A percentile compares a stretch with the other conserved stretches of the same genome.
Conservation (phyloP, 2,329 filamentous ascomycete species). For the Stagonosporopsis chrysanthemi region DNA sequence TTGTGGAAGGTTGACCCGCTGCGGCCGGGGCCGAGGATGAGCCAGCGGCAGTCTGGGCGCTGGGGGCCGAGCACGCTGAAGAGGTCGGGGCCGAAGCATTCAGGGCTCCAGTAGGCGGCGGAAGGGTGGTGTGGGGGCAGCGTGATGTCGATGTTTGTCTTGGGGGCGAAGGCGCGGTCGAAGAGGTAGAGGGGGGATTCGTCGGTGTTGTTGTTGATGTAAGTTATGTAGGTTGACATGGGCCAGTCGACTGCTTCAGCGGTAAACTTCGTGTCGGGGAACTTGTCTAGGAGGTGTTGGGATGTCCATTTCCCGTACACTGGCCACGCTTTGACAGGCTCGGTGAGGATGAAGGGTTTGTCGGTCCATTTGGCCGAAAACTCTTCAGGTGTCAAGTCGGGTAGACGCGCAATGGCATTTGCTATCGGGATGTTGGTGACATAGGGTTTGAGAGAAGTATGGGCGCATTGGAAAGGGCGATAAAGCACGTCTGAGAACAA, state of each 20-base stretch:
- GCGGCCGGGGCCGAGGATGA: slow-evolving; percentile 86
- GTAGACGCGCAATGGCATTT: slow-evolving; percentile 76
- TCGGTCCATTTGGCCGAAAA: slow-evolving; percentile 80
- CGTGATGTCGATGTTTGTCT: slow-evolving; percentile 69
- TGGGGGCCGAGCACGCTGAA: slow-evolving; percentile 80
- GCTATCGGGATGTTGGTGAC: slow-evolving; percentile 72
- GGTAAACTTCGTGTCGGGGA: slow-evolving; percentile 74
- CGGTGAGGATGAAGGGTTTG: slow-evolving; percentile 84
- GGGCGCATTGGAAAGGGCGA: slow-evolving; percentile 87
- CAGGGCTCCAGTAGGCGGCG: slow-evolving; percentile 77
- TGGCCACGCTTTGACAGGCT: slow-evolving; percentile 83
- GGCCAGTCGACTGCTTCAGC: slow-evolving; percentile 96
- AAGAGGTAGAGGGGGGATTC: slow-evolving; percentile 95
- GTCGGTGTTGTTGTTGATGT: slow-evolving; percentile 80
- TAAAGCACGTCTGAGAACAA: slow-evolving; percentile 92
- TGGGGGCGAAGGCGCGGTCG: slow-evolving; percentile 84
- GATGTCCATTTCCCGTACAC: slow-evolving; percentile 77
- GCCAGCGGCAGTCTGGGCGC: slow-evolving; percentile 87
- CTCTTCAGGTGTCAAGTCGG: slow-evolving; percentile 72
- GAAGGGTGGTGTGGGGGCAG: slow-evolving; percentile 60
- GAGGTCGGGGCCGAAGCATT: slow-evolving; percentile 85
- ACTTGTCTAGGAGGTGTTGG: slow-evolving; percentile 69
- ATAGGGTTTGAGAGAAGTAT: slow-evolving; percentile 73
- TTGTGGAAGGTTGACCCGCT: slow-evolving; percentile 97
- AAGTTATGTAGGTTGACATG: slow-evolving; percentile 78